Percentiles rank a stretch among this genome's conserved stretches.
These are phyloP conservation scores for Colletotrichum agaves DNA, from an alignment of 2,329 filamentous ascomycete species.

Conservation along the genomic window DNA sequence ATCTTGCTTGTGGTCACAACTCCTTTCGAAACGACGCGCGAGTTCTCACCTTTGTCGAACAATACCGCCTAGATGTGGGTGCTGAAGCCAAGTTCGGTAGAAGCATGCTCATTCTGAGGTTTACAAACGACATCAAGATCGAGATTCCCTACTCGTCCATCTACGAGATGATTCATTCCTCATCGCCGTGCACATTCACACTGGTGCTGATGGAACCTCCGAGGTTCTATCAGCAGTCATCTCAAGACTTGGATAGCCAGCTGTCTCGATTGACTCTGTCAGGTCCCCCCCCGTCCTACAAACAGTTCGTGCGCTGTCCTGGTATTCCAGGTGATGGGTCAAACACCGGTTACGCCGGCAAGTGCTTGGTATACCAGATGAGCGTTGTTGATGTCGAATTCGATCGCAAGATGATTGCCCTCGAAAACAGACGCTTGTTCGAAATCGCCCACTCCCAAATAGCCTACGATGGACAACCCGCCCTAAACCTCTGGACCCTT, in stretches of 20 bases:
- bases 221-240: conserved; percentile 53
- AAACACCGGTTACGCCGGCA: conserved; percentile 50
- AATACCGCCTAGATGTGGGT: conserved; percentile 48
- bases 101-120: conserved; percentile 52
- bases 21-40: conserved; percentile 47
- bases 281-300: not conserved
- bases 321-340: conserved; percentile 41
- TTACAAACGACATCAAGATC: conserved; percentile 37
- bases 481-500: not conserved
- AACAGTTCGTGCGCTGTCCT: conserved; percentile 2
- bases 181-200: conserved; percentile 52
- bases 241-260: not conserved
- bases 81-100: conserved; percentile 56
- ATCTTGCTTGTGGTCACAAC: conserved; percentile 58
- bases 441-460: conserved; percentile 37
- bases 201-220: conserved; percentile 64
- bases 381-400: conserved; percentile 43
- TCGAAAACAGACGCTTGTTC: conserved; percentile 42
- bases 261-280: not conserved
- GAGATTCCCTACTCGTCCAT: conserved; percentile 62
- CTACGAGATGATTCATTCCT: conserved; percentile 55
- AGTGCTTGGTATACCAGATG: conserved; percentile 59
- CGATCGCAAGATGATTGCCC: conserved; percentile 26
- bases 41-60: conserved; percentile 57
- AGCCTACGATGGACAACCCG: conserved; percentile 3